Evolutionary conservation across 495 filamentous ascomycete genomes (phyloP).

Genomic region (Penicillium waksmanii): DNA sequence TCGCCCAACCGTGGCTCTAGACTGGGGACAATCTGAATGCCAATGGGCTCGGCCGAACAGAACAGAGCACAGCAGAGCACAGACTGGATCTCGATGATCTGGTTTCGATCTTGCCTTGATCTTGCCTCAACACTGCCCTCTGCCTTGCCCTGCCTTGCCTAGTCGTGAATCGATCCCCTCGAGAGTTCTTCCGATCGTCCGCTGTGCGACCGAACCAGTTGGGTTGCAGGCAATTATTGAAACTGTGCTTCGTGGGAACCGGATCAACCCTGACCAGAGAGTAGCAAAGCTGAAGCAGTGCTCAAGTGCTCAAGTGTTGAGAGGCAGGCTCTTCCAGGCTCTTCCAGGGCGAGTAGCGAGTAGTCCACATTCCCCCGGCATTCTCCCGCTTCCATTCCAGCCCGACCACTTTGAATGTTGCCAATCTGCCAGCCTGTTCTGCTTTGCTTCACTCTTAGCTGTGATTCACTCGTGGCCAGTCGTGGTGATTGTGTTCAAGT

Average conservation of each 20-base stretch:
- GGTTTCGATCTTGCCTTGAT: constrained; percentile 1
- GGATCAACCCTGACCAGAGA: too few species aligned
- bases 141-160: constrained; percentile 2
- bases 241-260: constrained; percentile 11
- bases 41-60: not conserved
- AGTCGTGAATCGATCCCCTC: not conserved
- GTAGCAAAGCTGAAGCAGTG: too few species aligned
- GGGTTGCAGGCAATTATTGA: constrained; percentile 18
- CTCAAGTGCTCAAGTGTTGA: too few species aligned
- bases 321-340: too few species aligned
- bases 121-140: not conserved
- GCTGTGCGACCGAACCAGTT: constrained; percentile 16
- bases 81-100: constrained; percentile 4
- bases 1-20: constrained; percentile 27
- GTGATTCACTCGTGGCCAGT: not conserved
- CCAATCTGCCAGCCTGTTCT: too few species aligned
- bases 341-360: too few species aligned
- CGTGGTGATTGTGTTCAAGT: not conserved
- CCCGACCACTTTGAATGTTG: too few species aligned
- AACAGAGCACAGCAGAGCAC: too few species aligned
- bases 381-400: too few species aligned
- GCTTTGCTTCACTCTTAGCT: not conserved
- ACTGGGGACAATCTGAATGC: constrained; percentile 9
- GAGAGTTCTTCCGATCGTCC: not conserved
- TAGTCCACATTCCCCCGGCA: too few species aligned